Evolutionary conservation across 768 basidiomycete species (phyloP).

Genomic region (Naematelia encephala): DNA sequence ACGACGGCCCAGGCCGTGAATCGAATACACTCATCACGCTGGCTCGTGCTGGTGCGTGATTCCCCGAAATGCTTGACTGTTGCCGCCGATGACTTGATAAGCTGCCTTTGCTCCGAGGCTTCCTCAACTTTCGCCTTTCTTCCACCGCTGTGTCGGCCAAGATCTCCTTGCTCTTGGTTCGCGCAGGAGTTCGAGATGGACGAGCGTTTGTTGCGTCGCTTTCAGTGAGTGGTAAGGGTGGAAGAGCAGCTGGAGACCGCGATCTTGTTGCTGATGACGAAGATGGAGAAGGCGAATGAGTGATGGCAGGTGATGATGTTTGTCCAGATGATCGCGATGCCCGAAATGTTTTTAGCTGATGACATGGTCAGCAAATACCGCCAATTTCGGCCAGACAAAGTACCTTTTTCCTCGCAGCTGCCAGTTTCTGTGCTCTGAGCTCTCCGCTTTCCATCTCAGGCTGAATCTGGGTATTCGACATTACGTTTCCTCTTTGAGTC

Average conservation of each 20-base stretch:
- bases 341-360: constrained; percentile 33
- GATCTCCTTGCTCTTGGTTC: constrained; percentile 14
- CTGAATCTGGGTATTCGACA: neutral
- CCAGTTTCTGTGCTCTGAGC: constrained; percentile 24
- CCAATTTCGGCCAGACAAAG: constrained; percentile 2
- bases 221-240: constrained; percentile 17
- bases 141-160: neutral
- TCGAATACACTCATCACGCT: constrained; percentile 9
- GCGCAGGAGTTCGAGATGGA: neutral
- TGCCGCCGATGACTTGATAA: constrained; percentile 7
- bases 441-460: constrained; percentile 1
- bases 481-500: constrained; percentile 3
- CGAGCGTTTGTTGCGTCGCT: constrained; percentile 8
- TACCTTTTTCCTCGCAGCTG: constrained; percentile 39
- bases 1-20: neutral
- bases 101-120: constrained; percentile 8
- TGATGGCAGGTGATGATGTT: constrained; percentile 8
- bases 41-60: constrained; percentile 6
- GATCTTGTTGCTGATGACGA: constrained; percentile 9
- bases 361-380: neutral
- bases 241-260: constrained; percentile 5
- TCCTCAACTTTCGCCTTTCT: neutral
- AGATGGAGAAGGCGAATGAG: constrained; percentile 5
- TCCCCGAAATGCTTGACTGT: constrained; percentile 1
- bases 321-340: constrained; percentile 28